phyloP scores from a whole-genome alignment of 1,284 basidiomycete species.

The Sporisorium sorghi region DNA sequence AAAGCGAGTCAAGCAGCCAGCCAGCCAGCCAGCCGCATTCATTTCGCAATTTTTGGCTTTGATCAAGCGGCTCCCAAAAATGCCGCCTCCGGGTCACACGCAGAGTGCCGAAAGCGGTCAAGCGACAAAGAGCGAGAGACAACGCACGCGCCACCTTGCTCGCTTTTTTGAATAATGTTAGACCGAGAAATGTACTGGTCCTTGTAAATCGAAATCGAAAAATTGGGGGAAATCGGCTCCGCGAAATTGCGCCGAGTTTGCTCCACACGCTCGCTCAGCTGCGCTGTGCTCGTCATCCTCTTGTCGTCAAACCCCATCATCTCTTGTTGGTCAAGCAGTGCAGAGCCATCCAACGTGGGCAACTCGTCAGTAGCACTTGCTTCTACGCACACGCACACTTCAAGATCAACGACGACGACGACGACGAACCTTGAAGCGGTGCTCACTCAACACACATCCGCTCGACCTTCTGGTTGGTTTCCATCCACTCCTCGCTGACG shows the following conservation, averaged over 20 bases:
- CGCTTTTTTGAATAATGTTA: background rate
- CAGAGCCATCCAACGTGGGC: background rate
- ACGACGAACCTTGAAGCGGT: too few species aligned
- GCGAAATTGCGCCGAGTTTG: background rate
- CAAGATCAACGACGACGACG: too few species aligned
- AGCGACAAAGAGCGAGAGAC: background rate
- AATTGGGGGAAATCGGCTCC: constrained; percentile 7
- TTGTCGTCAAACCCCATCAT: too few species aligned
- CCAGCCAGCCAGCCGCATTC: too few species aligned
- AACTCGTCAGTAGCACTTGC: too few species aligned
- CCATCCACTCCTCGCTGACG: constrained; percentile 6
- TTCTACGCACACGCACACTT: too few species aligned
- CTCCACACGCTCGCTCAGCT: constrained; percentile 12
- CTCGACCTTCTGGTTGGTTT: background rate
- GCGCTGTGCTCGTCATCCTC: constrained; percentile 2
- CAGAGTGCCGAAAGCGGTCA: constrained; percentile 4
- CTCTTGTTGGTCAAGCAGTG: background rate
- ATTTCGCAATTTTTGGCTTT: background rate
- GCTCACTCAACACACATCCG: background rate
- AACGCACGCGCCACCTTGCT: constrained; percentile 6
- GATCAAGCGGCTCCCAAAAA: too few species aligned
- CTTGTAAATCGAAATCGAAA: background rate
- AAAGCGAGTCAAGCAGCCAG: too few species aligned
- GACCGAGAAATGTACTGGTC: background rate
- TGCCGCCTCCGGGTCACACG: too few species aligned